Evolutionary conservation across 495 filamentous ascomycete genomes (phyloP).

Genomic region (Neurospora sp.): DNA sequence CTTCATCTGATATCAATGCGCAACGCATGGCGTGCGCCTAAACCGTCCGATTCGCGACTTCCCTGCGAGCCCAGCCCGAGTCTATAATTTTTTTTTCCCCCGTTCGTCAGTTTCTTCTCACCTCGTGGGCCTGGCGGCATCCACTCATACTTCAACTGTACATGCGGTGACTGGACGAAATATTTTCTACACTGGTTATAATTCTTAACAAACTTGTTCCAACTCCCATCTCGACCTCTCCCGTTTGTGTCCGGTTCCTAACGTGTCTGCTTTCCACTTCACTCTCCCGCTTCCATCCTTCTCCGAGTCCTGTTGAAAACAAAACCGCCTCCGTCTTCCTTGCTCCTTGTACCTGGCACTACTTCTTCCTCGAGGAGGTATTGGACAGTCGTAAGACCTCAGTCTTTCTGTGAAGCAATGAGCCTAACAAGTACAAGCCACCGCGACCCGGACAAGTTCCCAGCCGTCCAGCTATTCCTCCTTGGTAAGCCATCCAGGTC

Average conservation of each 20-base stretch:
- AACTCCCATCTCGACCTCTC: not conserved
- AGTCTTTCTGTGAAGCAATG: slow-evolving; percentile 30
- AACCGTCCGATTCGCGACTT: not conserved
- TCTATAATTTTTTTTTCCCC: not conserved
- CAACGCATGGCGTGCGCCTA: not conserved
- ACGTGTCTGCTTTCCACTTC: not conserved
- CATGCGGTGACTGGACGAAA: not conserved
- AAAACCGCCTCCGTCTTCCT: not conserved
- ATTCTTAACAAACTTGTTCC: not conserved
- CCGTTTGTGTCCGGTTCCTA: not conserved
- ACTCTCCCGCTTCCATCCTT: not conserved
- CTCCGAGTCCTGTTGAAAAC: not conserved
- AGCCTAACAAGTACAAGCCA: slow-evolving; percentile 29
- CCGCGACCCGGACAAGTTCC: slow-evolving; percentile 54
- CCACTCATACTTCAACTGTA: not conserved
- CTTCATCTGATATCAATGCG: not conserved
- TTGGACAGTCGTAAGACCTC: slow-evolving; percentile 20
- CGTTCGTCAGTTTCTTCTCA: not conserved
- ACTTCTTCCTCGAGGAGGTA: slow-evolving; percentile 3
- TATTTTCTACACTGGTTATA: not conserved
- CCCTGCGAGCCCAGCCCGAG: not conserved
- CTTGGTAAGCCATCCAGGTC: slow-evolving; percentile 44
- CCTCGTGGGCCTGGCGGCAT: not conserved
- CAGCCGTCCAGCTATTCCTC: slow-evolving; percentile 65
- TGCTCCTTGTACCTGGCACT: not conserved